These are phyloP conservation scores for Mallotus nudiflorus DNA, from an alignment of 345 rosid genomes.

Conservation along the genomic window DNA sequence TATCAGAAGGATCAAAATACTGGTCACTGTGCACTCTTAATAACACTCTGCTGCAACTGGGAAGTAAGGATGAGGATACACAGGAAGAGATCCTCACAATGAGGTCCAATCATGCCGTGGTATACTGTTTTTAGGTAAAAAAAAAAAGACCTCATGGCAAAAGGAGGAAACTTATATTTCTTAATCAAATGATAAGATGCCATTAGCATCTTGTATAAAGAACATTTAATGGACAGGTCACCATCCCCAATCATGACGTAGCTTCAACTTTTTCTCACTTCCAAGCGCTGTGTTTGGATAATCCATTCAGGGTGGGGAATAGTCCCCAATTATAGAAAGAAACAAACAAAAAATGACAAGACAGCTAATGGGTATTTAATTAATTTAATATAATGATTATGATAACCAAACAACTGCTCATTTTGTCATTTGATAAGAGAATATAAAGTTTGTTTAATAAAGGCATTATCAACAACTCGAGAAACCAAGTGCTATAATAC, in stretches of 20 bases:
- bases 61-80: too few relatives aligned
- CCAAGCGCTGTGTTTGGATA: slow-evolving; percentile 8
- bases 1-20: too few relatives aligned
- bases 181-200: slow-evolving; percentile 1
- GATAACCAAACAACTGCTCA: too few relatives aligned
- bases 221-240: not conserved
- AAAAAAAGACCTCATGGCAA: too few relatives aligned
- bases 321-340: slow-evolving; percentile 7
- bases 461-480: slow-evolving; percentile 10
- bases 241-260: too few relatives aligned
- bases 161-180: too few relatives aligned
- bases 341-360: not conserved
- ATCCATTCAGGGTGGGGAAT: slow-evolving; percentile 4
- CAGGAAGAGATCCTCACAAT: too few relatives aligned
- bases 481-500: not conserved
- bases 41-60: too few relatives aligned
- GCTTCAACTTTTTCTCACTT: not conserved
- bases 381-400: too few relatives aligned
- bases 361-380: not conserved
- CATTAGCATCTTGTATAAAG: not conserved
- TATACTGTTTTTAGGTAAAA: too few relatives aligned
- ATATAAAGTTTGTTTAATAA: not conserved
- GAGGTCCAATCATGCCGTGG: too few relatives aligned
- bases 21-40: too few relatives aligned
- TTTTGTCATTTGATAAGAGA: not conserved